Percentiles rank a stretch among this genome's conserved stretches.
phyloP scores from a whole-genome alignment of 257 asterid species.

The Coffea canephora region DNA sequence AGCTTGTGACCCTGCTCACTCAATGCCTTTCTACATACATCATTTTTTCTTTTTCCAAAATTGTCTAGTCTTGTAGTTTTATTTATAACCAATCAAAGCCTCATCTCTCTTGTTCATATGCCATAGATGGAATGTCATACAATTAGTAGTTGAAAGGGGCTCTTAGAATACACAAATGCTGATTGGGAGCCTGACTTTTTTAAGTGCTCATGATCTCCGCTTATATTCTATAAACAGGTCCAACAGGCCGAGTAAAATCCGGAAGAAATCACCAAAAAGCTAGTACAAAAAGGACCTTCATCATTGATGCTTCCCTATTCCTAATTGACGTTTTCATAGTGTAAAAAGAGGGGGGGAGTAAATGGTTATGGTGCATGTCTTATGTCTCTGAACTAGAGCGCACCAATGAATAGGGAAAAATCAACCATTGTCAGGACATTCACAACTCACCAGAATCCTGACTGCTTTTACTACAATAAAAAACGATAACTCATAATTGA shows the following conservation, averaged over 20 bases:
- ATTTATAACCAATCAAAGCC: neutral
- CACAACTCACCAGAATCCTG: neutral
- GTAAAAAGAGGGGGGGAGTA: neutral
- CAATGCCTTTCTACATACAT: neutral
- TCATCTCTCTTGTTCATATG: neutral
- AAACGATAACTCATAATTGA: neutral
- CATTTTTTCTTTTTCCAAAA: neutral
- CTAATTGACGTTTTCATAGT: conserved; percentile 6
- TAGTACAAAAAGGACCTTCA: conserved; percentile 1
- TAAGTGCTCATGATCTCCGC: neutral
- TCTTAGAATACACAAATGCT: neutral
- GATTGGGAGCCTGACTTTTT: neutral
- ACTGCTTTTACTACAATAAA: neutral
- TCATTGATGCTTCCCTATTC: conserved; percentile 11
- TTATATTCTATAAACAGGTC: conserved; percentile 8
- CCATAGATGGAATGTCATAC: neutral
- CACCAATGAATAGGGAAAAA: neutral
- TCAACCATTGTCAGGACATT: neutral
- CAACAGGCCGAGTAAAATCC: conserved; percentile 26
- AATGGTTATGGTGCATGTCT: neutral
- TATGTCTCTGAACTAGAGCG: neutral
- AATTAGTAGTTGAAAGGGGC: neutral
- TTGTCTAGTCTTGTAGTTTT: neutral
- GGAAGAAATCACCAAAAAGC: conserved; percentile 25
- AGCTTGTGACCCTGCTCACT: neutral